Evolutionary conservation across 768 basidiomycete genomes (phyloP).

Genomic region (Leucocoprinus sp.): DNA sequence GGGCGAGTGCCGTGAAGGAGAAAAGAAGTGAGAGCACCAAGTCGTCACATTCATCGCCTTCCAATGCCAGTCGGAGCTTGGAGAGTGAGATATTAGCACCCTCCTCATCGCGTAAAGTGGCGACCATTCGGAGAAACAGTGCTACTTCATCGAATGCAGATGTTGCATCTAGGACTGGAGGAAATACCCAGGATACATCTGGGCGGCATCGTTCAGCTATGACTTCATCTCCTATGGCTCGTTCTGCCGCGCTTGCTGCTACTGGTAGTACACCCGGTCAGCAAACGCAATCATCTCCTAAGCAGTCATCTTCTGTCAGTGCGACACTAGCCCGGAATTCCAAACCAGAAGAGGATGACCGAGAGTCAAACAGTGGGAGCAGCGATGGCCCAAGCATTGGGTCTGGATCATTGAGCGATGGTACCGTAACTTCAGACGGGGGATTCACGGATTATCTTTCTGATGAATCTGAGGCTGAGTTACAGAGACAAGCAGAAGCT

Average conservation of each 20-base stretch:
- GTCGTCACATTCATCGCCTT: constrained; percentile 5
- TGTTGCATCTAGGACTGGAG: background rate
- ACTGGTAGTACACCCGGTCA: constrained; percentile 15
- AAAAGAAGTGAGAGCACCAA: background rate
- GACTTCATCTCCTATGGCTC: constrained; percentile 6
- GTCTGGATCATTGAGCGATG: constrained; percentile 55
- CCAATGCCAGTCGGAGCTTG: background rate
- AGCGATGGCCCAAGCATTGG: constrained; percentile 36
- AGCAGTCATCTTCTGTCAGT: constrained; percentile 18
- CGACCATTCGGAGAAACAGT: background rate
- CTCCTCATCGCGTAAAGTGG: constrained; percentile 1
- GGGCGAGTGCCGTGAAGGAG: constrained; percentile 1
- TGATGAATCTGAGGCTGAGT: constrained; percentile 87
- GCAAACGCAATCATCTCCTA: background rate
- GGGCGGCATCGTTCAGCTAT: constrained; percentile 19
- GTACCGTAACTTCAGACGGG: constrained; percentile 78
- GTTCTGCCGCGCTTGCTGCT: constrained; percentile 3
- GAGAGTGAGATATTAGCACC: constrained; percentile 7
- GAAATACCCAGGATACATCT: constrained; percentile 7
- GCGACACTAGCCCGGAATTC: constrained; percentile 18
- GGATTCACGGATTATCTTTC: constrained; percentile 87
- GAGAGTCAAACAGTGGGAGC: constrained; percentile 43
- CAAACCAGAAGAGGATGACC: constrained; percentile 25
- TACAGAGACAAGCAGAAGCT: constrained; percentile 80
- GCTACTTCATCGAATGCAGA: background rate